Evolutionary conservation across 2,329 filamentous ascomycete species (phyloP).

Genomic region (Chaetomium globosum): DNA sequence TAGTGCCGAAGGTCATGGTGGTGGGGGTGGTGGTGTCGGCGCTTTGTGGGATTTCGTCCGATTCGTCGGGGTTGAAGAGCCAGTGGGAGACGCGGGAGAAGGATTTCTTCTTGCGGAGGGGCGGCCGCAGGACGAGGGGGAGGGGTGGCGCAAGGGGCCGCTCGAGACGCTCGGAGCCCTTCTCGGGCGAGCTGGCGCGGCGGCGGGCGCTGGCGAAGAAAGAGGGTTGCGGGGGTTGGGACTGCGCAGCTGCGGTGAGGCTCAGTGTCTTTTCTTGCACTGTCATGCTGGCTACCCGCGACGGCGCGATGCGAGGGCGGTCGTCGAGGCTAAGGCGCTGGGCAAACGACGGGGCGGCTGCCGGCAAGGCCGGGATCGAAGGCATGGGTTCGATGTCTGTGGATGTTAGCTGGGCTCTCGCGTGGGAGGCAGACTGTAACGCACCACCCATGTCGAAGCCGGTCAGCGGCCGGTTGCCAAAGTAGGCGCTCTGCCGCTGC

Average conservation of each 20-base stretch:
- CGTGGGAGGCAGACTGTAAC: slow-evolving; percentile 13
- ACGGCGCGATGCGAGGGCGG: slow-evolving; percentile 44
- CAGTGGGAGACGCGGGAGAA: slow-evolving; percentile 64
- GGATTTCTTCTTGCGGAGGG: slow-evolving; percentile 67
- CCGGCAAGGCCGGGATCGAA: slow-evolving; percentile 59
- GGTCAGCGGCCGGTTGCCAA: slow-evolving; percentile 57
- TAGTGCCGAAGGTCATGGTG: slow-evolving; percentile 40
- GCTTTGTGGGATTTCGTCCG: background rate
- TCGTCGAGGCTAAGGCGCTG: slow-evolving; percentile 57
- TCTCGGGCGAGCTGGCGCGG: slow-evolving; percentile 31
- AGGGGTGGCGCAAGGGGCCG: slow-evolving; percentile 57
- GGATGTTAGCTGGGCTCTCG: slow-evolving; percentile 16
- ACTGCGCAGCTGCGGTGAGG: slow-evolving; percentile 36
- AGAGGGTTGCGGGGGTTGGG: slow-evolving; percentile 28
- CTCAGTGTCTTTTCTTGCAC: slow-evolving; percentile 28
- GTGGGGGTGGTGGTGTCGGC: slow-evolving; percentile 41
- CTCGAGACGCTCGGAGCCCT: slow-evolving; percentile 39
- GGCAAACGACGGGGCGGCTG: slow-evolving; percentile 60
- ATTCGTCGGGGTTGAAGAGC: slow-evolving; percentile 52
- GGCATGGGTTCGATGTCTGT: slow-evolving; percentile 56
- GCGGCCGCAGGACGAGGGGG: slow-evolving; percentile 61
- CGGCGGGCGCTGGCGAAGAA: slow-evolving; percentile 11
- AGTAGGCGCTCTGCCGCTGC: slow-evolving; percentile 62
- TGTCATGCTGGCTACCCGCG: slow-evolving; percentile 36
- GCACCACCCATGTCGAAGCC: slow-evolving; percentile 47